phyloP scores from a whole-genome alignment of 495 filamentous ascomycete genomes.

The Xanthoparmelia taractica region DNA sequence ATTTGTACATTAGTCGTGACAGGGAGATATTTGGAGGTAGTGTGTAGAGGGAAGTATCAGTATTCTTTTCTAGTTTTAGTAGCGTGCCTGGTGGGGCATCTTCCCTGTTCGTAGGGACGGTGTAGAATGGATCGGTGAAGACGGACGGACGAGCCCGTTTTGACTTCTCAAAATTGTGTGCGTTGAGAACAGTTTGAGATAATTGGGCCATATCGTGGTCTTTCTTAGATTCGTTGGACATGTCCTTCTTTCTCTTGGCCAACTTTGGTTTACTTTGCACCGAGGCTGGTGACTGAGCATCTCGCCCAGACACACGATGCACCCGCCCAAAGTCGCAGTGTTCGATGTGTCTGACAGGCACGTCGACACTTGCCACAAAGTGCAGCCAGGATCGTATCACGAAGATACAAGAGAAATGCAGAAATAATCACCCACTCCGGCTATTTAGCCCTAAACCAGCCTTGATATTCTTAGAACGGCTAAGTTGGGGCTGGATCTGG shows the following conservation, averaged over 20 bases:
- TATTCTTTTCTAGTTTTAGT: slow-evolving; percentile 9
- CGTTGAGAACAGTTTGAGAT: neutral
- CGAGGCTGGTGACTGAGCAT: neutral
- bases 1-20: slow-evolving; percentile 18
- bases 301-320: neutral
- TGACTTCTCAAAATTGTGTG: slow-evolving; percentile 8
- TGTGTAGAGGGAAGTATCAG: slow-evolving; percentile 15
- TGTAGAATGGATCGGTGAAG: slow-evolving; percentile 12
- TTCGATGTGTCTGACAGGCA: too few relatives aligned
- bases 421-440: too few relatives aligned
- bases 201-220: neutral
- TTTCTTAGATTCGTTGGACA: neutral
- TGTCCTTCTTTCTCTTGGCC: neutral
- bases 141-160: slow-evolving; percentile 14
- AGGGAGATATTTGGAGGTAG: slow-evolving; percentile 15
- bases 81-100: slow-evolving; percentile 9
- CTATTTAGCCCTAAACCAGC: too few relatives aligned
- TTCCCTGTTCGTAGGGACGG: neutral
- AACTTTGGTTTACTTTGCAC: neutral
- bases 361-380: too few relatives aligned
- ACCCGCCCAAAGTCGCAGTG: too few relatives aligned
- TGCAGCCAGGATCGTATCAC: too few relatives aligned
- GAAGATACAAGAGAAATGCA: too few relatives aligned
- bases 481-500: too few relatives aligned
- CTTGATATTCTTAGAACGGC: too few relatives aligned